These are phyloP conservation scores for Dendrobium catenatum DNA, from an alignment of 106 monocot genomes.

Conservation along the genomic window DNA sequence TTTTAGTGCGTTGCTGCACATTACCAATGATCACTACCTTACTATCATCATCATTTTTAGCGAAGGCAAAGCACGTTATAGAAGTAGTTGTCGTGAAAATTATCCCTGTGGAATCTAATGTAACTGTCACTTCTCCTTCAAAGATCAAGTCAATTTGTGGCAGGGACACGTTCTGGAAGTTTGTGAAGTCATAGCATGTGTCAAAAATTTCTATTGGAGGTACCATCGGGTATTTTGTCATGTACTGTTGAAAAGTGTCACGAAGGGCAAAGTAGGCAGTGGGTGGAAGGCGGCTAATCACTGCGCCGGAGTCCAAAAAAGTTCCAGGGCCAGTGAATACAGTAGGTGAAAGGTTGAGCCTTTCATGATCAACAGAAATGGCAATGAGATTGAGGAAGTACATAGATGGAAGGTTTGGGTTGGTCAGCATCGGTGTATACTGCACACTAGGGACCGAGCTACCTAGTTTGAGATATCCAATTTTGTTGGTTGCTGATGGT, in stretches of 20 bases:
- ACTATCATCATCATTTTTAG: background rate
- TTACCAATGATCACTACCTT: conserved; percentile 18
- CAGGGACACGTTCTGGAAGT: background rate
- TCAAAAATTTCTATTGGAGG: conserved; percentile 1
- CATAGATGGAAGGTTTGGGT: too few relatives aligned
- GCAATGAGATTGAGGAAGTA: too few relatives aligned
- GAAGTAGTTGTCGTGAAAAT: background rate
- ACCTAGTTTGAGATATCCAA: background rate
- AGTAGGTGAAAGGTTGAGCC: too few relatives aligned
- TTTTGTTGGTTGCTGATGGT: conserved; percentile 12
- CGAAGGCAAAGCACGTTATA: background rate
- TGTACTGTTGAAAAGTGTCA: too few relatives aligned
- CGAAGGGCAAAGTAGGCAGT: too few relatives aligned
- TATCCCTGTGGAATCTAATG: too few relatives aligned
- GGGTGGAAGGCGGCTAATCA: too few relatives aligned
- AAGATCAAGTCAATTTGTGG: conserved; percentile 16
- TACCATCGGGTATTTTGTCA: background rate
- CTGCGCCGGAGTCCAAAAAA: too few relatives aligned
- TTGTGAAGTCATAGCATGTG: conserved; percentile 32
- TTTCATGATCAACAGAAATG: too few relatives aligned
- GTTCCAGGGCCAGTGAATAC: background rate
- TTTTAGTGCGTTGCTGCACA: conserved; percentile 16
- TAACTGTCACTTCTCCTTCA: background rate
- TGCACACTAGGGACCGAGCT: too few relatives aligned
- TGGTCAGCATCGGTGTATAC: too few relatives aligned